A percentile compares a stretch with the other conserved stretches of the same genome.
These are phyloP conservation scores for Astraeus odoratus DNA, from an alignment of 768 basidiomycete species.

Conservation along the genomic window DNA sequence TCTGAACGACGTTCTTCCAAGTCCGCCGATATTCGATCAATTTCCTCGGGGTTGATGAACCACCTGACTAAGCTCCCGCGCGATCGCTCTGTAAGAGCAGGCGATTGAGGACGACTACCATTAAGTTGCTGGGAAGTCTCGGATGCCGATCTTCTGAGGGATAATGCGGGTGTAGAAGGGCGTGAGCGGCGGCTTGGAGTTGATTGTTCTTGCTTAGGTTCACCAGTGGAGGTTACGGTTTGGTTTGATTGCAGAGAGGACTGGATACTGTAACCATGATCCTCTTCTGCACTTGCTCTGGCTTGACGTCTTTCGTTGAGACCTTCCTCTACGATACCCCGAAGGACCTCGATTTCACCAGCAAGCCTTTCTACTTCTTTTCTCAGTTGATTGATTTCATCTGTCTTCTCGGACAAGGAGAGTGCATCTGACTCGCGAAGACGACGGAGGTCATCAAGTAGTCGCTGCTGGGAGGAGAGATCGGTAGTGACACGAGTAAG, in stretches of 20 bases:
- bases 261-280: slow-evolving; percentile 2
- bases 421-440: slow-evolving; percentile 57
- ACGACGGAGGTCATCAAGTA: slow-evolving; percentile 58
- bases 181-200: neutral
- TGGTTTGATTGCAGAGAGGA: neutral
- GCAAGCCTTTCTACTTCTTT: slow-evolving; percentile 76
- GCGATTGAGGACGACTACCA: neutral
- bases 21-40: slow-evolving; percentile 59
- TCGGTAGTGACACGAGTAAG: slow-evolving; percentile 73
- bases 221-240: slow-evolving; percentile 16
- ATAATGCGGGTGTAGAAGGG: neutral
- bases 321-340: slow-evolving; percentile 82
- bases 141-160: neutral
- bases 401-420: slow-evolving; percentile 50
- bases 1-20: slow-evolving; percentile 60
- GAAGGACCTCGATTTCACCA: slow-evolving; percentile 81
- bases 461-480: slow-evolving; percentile 65
- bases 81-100: slow-evolving; percentile 3
- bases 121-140: neutral
- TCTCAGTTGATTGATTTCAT: slow-evolving; percentile 61
- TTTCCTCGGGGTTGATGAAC: slow-evolving; percentile 51
- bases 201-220: slow-evolving; percentile 11
- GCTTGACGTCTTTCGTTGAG: slow-evolving; percentile 61
- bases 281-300: slow-evolving; percentile 33
- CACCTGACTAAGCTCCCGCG: slow-evolving; percentile 15